phyloP scores from a whole-genome alignment of 225 moss, liverwort and hornwort species.

The Thuidium tamariscinum region DNA sequence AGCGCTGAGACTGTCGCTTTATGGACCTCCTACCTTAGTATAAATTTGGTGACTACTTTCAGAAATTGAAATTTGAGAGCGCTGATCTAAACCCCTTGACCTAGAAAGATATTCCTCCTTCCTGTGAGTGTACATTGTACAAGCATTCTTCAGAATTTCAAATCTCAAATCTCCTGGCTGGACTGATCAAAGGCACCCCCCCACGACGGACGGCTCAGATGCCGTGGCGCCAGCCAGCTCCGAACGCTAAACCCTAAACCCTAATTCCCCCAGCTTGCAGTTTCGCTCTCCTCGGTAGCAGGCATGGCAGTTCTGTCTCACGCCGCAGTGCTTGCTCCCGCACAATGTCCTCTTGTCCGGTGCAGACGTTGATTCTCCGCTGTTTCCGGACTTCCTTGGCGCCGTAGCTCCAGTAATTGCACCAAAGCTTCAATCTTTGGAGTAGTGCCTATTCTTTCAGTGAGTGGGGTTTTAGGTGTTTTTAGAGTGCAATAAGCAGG shows the following conservation, averaged over 20 bases:
- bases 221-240: not conserved
- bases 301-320: not conserved
- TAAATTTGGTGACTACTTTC: no score
- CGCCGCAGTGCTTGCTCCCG: not conserved
- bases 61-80: not conserved
- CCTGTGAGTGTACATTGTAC: not conserved
- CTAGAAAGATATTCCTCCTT: not conserved
- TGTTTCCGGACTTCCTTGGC: not conserved
- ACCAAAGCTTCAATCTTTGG: not conserved
- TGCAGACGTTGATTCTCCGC: not conserved
- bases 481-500: not conserved
- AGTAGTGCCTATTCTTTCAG: not conserved
- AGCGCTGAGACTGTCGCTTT: no score
- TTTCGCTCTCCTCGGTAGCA: not conserved
- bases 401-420: not conserved
- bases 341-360: not conserved
- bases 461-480: not conserved
- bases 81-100: not conserved
- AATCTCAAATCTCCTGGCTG: not conserved
- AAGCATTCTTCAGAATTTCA: not conserved
- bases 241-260: constrained; percentile 1
- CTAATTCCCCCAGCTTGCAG: not conserved
- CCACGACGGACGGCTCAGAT: constrained; percentile 15
- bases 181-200: not conserved
- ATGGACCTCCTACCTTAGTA: no score